Evolutionary conservation across 305 asterid genomes (phyloP).

Genomic region (Fraxinus xanthoxyloides): DNA sequence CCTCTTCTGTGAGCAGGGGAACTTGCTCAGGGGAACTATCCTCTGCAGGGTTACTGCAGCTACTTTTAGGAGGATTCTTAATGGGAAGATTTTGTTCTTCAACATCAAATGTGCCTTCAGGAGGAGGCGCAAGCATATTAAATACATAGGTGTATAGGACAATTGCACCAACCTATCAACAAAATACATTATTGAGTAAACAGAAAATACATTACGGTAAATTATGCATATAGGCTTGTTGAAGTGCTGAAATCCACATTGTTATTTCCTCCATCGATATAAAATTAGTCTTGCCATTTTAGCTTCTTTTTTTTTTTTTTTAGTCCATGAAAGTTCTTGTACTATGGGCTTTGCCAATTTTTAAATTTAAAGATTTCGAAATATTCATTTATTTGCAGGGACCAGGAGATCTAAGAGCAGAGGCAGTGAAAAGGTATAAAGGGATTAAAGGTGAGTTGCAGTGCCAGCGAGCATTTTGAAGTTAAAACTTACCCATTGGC

Average conservation of each 20-base stretch:
- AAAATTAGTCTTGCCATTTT: too few relatives aligned
- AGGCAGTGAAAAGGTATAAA: conserved; percentile 3
- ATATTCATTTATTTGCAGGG: background rate
- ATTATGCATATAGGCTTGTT: background rate
- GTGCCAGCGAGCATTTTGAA: conserved; percentile 11
- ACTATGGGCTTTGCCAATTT: background rate
- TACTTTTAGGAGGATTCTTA: conserved; percentile 42
- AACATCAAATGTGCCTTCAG: conserved; percentile 69
- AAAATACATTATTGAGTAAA: conserved; percentile 19
- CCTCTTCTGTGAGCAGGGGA: conserved; percentile 66
- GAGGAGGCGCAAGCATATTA: conserved; percentile 93
- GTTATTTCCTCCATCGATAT: too few relatives aligned
- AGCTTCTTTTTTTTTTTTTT: too few relatives aligned
- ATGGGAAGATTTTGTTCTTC: conserved; percentile 48
- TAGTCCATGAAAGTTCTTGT: background rate
- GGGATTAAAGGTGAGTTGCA: conserved; percentile 14
- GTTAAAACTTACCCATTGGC: conserved; percentile 82
- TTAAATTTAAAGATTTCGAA: background rate
- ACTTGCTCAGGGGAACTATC: conserved; percentile 55
- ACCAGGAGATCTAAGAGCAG: background rate
- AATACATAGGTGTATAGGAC: conserved; percentile 89
- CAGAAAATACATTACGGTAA: background rate
- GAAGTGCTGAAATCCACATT: background rate
- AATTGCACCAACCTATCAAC: conserved; percentile 88
- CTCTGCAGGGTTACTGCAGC: conserved; percentile 28